phyloP scores from a whole-genome alignment of 2,329 filamentous ascomycete genomes.

The Verruconis gallopava region DNA sequence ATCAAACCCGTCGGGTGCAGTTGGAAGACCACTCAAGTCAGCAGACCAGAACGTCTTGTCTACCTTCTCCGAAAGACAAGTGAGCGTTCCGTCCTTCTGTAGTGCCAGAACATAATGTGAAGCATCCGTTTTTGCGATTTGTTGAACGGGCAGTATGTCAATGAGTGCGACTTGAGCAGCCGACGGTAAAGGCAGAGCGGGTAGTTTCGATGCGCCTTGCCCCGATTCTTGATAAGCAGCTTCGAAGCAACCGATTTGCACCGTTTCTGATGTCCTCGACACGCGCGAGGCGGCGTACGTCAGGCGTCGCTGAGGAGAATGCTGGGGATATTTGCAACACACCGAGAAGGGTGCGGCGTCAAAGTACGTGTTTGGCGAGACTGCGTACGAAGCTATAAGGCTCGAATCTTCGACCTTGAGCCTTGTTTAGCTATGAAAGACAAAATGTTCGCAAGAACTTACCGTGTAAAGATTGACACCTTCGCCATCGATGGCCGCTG shows the following conservation, averaged over 20 bases:
- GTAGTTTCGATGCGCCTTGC: conserved; percentile 14
- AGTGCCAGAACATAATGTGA: conserved; percentile 41
- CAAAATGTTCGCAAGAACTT: not conserved
- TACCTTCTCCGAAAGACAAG: conserved; percentile 46
- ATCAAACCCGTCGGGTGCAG: not conserved
- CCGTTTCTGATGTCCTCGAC: conserved; percentile 29
- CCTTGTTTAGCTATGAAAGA: too few relatives aligned
- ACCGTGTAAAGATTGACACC: conserved; percentile 45
- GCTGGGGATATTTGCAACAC: conserved; percentile 35
- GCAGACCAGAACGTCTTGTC: conserved; percentile 21
- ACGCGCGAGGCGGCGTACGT: conserved; percentile 42
- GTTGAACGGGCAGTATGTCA: conserved; percentile 20
- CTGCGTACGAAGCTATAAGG: conserved; percentile 46
- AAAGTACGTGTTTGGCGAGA: conserved; percentile 46
- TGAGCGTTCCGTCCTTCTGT: conserved; percentile 46
- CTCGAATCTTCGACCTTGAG: conserved; percentile 46
- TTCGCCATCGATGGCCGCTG: conserved; percentile 46
- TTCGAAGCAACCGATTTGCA: conserved; percentile 41
- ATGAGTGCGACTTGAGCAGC: conserved; percentile 17
- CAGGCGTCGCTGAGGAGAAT: conserved; percentile 34
- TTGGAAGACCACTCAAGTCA: conserved; percentile 14
- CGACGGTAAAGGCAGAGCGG: conserved; percentile 15
- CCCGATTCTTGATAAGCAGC: conserved; percentile 32
- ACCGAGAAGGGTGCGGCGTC: conserved; percentile 46
- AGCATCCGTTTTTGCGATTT: conserved; percentile 13